phyloP scores from a whole-genome alignment of 306 rosid genomes.

The Delonix regia region DNA sequence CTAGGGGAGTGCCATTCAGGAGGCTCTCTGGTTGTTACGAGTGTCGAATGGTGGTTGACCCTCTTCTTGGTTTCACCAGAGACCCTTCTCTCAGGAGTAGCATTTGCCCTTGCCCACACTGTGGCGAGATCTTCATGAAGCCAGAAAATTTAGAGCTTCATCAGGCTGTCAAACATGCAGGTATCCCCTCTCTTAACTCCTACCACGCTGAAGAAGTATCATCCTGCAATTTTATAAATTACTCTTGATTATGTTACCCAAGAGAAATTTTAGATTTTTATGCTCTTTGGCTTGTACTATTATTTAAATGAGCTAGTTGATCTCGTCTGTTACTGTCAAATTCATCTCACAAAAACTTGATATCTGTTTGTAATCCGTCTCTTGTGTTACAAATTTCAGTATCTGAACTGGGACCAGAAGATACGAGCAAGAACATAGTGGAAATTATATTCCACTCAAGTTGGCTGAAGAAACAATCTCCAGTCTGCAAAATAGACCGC shows the following conservation, averaged over 20 bases:
- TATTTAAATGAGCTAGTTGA: background rate
- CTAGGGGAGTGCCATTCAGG: slow-evolving; percentile 82
- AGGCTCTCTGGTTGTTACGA: slow-evolving; percentile 95
- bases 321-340: background rate
- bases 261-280: background rate
- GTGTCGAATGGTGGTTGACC: slow-evolving; percentile 94
- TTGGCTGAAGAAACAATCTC: slow-evolving; percentile 91
- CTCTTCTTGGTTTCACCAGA: slow-evolving; percentile 80
- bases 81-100: slow-evolving; percentile 79
- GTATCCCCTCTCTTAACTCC: slow-evolving; percentile 34
- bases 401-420: slow-evolving; percentile 92
- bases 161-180: slow-evolving; percentile 90
- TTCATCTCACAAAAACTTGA: background rate
- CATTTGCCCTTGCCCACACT: slow-evolving; percentile 86
- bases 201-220: too few species aligned
- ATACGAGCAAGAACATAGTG: slow-evolving; percentile 99
- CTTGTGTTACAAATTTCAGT: slow-evolving; percentile 48
- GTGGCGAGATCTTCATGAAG: slow-evolving; percentile 86
- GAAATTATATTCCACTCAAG: slow-evolving; percentile 97
- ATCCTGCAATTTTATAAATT: too few species aligned
- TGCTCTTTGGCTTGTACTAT: background rate
- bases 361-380: background rate
- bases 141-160: slow-evolving; percentile 82
- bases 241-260: background rate
- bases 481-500: slow-evolving; percentile 88